phyloP scores from a whole-genome alignment of 2,329 filamentous ascomycete species.

The Capronia americana region DNA sequence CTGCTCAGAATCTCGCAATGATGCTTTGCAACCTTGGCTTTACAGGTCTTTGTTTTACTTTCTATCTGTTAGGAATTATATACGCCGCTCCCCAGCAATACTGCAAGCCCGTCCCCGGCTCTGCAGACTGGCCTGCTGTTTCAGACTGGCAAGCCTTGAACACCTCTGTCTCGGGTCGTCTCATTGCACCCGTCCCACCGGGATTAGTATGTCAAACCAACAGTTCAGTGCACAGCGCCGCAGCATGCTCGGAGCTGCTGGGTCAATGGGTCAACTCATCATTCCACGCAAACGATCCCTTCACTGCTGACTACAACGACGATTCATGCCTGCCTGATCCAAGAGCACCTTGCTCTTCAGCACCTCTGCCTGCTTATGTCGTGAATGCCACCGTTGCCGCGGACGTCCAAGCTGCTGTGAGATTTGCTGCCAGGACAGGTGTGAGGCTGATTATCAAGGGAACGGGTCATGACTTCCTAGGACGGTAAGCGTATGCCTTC shows the following conservation, averaged over 20 bases:
- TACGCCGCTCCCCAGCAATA: constrained; percentile 27
- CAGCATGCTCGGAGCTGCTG: constrained; percentile 45
- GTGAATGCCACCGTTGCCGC: constrained; percentile 46
- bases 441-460: constrained; percentile 59
- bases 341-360: constrained; percentile 41
- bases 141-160: constrained; percentile 49
- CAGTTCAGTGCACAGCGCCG: constrained; percentile 43
- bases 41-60: background rate
- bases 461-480: constrained; percentile 60
- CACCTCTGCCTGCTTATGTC: constrained; percentile 45
- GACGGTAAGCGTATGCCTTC: constrained; percentile 13
- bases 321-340: constrained; percentile 57
- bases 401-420: constrained; percentile 48
- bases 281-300: constrained; percentile 51
- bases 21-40: constrained; percentile 9
- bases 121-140: constrained; percentile 45
- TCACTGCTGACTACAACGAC: constrained; percentile 55
- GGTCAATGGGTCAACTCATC: constrained; percentile 45
- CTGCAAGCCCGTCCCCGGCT: constrained; percentile 36
- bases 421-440: constrained; percentile 47
- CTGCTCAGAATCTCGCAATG: background rate
- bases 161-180: constrained; percentile 45
- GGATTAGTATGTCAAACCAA: constrained; percentile 55
- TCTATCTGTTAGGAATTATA: constrained; percentile 9
- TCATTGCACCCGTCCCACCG: constrained; percentile 49